These are phyloP conservation scores for Pseudocercospora musae DNA, from an alignment of 2,329 filamentous ascomycete genomes.

Conservation along the genomic window DNA sequence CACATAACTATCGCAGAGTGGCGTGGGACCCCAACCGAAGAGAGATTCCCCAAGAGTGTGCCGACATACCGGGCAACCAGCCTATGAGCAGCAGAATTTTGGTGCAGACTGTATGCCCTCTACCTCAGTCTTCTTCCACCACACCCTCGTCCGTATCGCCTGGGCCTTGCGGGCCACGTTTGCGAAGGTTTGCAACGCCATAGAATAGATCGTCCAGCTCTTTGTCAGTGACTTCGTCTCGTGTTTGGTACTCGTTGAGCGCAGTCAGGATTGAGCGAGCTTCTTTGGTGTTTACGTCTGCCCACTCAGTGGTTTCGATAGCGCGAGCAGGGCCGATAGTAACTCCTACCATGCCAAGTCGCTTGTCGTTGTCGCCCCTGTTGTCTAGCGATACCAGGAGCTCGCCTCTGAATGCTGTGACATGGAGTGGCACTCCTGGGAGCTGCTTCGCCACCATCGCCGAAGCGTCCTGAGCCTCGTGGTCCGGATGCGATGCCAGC, in stretches of 20 bases:
- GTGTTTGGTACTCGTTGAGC: conserved; percentile 20
- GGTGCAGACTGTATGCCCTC: not conserved
- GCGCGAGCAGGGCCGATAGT: not conserved
- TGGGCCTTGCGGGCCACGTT: conserved; percentile 36
- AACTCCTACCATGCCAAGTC: conserved; percentile 2
- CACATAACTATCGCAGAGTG: no score
- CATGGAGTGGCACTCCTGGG: conserved; percentile 12
- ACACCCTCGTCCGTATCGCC: conserved; percentile 6
- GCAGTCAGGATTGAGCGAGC: not conserved
- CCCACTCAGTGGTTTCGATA: not conserved
- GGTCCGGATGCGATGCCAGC: not conserved
- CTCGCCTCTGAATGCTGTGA: conserved; percentile 3
- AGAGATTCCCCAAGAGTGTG: no score
- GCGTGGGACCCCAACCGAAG: no score
- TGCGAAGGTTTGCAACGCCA: conserved; percentile 48
- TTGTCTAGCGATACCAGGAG: conserved; percentile 14
- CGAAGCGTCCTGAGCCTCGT: not conserved
- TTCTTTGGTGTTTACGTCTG: not conserved
- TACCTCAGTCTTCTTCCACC: not conserved
- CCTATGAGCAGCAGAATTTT: not conserved
- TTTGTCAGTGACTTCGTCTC: conserved; percentile 35
- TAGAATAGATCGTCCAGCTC: conserved; percentile 46
- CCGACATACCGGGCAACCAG: no score
- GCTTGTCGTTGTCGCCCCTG: conserved; percentile 1
- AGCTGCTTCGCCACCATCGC: not conserved